phyloP scores from a whole-genome alignment of 163 green algal genomes.

The Chlorella variabilis region DNA sequence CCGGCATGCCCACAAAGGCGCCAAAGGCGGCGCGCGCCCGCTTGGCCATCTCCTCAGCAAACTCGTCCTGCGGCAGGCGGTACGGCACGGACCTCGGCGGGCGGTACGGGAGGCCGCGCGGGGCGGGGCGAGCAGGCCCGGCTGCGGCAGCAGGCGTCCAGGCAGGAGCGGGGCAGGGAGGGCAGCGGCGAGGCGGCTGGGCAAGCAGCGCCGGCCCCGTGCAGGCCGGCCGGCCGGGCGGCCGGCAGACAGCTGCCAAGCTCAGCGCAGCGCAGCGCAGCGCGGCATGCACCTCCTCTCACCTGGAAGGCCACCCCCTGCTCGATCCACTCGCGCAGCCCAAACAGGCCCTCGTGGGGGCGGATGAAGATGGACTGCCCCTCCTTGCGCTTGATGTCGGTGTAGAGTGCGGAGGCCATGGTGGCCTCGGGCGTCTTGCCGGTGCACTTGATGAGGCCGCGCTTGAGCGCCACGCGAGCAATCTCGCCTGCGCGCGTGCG shows the following conservation, averaged over 20 bases:
- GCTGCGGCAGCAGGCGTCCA: neutral
- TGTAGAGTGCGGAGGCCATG: slow-evolving; percentile 84
- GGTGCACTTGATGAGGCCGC: slow-evolving; percentile 65
- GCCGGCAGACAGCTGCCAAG: no score
- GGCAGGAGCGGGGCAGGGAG: neutral
- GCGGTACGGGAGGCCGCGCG: no score
- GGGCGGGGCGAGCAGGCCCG: no score
- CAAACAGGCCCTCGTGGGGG: slow-evolving; percentile 69
- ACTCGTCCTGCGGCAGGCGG: slow-evolving; percentile 33
- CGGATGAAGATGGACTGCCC: slow-evolving; percentile 61
- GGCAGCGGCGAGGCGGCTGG: no score
- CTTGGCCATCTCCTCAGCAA: slow-evolving; percentile 44
- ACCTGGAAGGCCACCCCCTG: slow-evolving; percentile 43
- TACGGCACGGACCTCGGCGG: no score
- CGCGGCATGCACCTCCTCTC: no score
- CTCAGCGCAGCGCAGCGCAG: no score
- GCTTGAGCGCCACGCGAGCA: slow-evolving; percentile 63
- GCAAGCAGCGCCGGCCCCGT: no score
- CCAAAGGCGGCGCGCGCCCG: slow-evolving; percentile 20
- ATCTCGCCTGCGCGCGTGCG: slow-evolving; percentile 72
- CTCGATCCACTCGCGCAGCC: slow-evolving; percentile 62
- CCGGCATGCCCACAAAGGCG: slow-evolving; percentile 25
- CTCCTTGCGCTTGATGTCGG: slow-evolving; percentile 81
- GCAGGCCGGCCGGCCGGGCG: no score
- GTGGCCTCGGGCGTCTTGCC: slow-evolving; percentile 85